Conservation (phyloP, 2,329 filamentous ascomycete species). For the Byssochlamys sp. region DNA sequence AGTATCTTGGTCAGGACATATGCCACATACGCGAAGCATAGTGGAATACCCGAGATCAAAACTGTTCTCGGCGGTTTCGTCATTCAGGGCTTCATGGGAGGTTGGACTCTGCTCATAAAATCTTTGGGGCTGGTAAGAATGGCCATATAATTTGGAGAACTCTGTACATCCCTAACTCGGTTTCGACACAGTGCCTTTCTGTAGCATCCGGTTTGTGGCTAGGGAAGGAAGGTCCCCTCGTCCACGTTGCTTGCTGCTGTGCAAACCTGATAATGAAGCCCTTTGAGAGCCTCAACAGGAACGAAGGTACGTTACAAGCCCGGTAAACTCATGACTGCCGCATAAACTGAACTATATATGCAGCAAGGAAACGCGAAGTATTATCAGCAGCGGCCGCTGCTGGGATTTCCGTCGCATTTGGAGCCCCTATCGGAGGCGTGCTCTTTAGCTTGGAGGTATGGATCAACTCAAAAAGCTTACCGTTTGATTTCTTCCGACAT, state of each 20-base stretch:
- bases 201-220: slow-evolving; percentile 94
- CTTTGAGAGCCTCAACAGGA: slow-evolving; percentile 68
- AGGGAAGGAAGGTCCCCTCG: slow-evolving; percentile 87
- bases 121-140: slow-evolving; percentile 67
- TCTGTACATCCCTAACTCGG: slow-evolving; percentile 11
- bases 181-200: slow-evolving; percentile 60
- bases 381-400: slow-evolving; percentile 85
- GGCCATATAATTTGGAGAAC: neutral
- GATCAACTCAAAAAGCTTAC: neutral
- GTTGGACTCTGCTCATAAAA: slow-evolving; percentile 82
- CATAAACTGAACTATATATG: slow-evolving; percentile 6
- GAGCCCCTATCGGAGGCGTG: slow-evolving; percentile 85
- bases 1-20: slow-evolving; percentile 74
- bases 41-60: slow-evolving; percentile 96
- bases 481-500: neutral
- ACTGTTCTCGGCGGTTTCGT: slow-evolving; percentile 89
- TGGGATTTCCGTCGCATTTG: slow-evolving; percentile 88
- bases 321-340: neutral
- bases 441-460: slow-evolving; percentile 82
- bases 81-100: slow-evolving; percentile 74
- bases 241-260: slow-evolving; percentile 94
- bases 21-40: slow-evolving; percentile 81
- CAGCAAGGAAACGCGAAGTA: slow-evolving; percentile 84
- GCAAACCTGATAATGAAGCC: slow-evolving; percentile 88
- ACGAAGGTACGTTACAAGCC: slow-evolving; percentile 59